Base-by-base conservation (phyloP, 441 rosid species). In the Erysimum pusillum region DNA sequence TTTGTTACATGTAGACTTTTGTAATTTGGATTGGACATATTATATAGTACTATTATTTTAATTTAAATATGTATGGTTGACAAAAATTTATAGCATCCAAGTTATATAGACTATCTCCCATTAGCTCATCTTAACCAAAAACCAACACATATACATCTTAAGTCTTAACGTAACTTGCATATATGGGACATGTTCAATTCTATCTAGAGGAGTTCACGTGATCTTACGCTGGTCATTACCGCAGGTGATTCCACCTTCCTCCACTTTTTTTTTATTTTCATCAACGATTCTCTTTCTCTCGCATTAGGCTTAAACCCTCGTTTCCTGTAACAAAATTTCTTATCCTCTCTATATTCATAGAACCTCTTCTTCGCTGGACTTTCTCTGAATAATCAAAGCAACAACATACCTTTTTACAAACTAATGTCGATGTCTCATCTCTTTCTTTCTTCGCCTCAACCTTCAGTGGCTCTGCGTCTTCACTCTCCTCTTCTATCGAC, bases 391-490 rank as follows among this genome's bases (percentile, higher is more conserved):
- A 31, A 13, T 0, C 63, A 42, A 52, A 69, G 41, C 49, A 41
- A 53, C 49, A 44, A 53, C 49, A 44, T 20, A n/a, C 0, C 12
- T 59, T 17, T 0, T 2, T 1, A 48, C 14, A 2, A 42, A 42
- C 15, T 6, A 57, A 78, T 72, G 77, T 44, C 74, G 1, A 73
- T 73, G 45, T 78, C 75, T 36, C 70, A 67, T 73, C 75, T 78
- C 78, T 73, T 67, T 36, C 63, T 67, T 61, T 67, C 78, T 78
- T 67, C 78, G 0, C 59, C 74, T 44, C 75, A 4, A 11, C 63
- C 62, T 51, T 57, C 59, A 49, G 3, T 66, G 69, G 7, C 81
- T 49, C 67, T 7, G 35, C 81, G 52, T 52, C 70, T 73, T 20
- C 54, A 60, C 49, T 53, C 79, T 67, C 73, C 58, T 51, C 68